A percentile compares a stretch with the other conserved stretches of the same genome.
These are phyloP conservation scores for Cubamyces sp. DNA, from an alignment of 768 basidiomycete species.

Conservation along the genomic window DNA sequence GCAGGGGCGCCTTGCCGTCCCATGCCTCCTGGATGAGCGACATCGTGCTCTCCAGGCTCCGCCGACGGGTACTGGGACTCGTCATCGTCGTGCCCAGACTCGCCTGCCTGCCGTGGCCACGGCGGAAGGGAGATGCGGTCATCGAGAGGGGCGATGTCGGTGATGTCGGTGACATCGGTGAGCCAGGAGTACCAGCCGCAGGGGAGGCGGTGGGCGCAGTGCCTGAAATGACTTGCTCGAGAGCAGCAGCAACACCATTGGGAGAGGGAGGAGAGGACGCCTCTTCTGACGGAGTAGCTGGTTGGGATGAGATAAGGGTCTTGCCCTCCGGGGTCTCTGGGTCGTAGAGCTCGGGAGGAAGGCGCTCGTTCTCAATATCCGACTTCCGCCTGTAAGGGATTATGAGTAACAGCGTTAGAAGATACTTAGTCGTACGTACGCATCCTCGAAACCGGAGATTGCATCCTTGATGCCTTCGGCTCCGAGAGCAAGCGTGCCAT, in stretches of 20 bases:
- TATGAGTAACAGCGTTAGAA: background rate
- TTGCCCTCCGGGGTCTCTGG: constrained; percentile 72
- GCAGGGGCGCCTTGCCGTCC: constrained; percentile 58
- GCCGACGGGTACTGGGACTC: constrained; percentile 87
- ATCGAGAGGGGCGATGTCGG: constrained; percentile 42
- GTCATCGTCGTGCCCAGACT: constrained; percentile 96
- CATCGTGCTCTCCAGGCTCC: constrained; percentile 95
- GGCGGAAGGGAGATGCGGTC: constrained; percentile 54
- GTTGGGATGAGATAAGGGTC: constrained; percentile 54
- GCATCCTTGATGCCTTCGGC: constrained; percentile 95
- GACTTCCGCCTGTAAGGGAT: constrained; percentile 74
- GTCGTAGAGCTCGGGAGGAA: constrained; percentile 96
- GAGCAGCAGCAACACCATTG: constrained; percentile 37
- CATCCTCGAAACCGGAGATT: constrained; percentile 92
- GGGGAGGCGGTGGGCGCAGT: constrained; percentile 30
- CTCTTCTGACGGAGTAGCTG: constrained; percentile 59
- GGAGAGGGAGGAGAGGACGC: constrained; percentile 34
- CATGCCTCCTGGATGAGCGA: constrained; percentile 91
- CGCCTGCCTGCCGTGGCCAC: constrained; percentile 75
- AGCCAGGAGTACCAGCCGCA: constrained; percentile 47
- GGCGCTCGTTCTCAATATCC: constrained; percentile 97
- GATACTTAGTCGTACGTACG: constrained; percentile 58
- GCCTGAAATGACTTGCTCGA: constrained; percentile 36
- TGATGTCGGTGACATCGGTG: constrained; percentile 48
- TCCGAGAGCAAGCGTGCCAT: constrained; percentile 82